These are phyloP conservation scores for Rubia yunnanensis DNA, from an alignment of 257 asterid species.

Conservation along the genomic window DNA sequence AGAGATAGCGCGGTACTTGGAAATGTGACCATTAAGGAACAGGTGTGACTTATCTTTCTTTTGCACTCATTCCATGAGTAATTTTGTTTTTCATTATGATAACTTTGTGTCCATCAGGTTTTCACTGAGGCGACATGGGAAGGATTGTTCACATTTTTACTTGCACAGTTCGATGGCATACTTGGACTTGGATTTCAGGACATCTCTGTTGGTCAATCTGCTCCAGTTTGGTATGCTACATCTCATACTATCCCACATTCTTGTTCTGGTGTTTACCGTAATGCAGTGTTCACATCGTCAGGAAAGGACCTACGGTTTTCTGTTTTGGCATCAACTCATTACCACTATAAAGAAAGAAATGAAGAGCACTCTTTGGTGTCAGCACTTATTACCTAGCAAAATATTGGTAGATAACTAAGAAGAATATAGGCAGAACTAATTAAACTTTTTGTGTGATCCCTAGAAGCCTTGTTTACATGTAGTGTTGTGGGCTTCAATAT, in stretches of 20 bases:
- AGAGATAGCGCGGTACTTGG: slow-evolving; percentile 23
- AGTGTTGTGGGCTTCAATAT: not conserved
- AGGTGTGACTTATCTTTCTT: slow-evolving; percentile 15
- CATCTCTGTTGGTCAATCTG: slow-evolving; percentile 8
- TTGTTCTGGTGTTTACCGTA: not conserved
- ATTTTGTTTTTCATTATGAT: not conserved
- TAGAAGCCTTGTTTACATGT: not conserved
- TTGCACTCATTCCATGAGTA: not conserved
- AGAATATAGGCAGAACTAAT: not conserved
- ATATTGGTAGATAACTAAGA: not conserved
- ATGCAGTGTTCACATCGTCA: no score
- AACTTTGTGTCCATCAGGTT: slow-evolving; percentile 12
- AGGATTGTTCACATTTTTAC: slow-evolving; percentile 19
- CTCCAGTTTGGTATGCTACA: slow-evolving; percentile 27
- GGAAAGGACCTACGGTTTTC: no score
- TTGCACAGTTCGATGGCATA: slow-evolving; percentile 28
- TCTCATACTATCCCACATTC: not conserved
- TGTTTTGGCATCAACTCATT: no score
- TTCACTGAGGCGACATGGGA: slow-evolving; percentile 29
- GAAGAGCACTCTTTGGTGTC: no score
- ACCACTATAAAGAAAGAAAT: no score
- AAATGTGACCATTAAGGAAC: slow-evolving; percentile 14
- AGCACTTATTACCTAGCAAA: not conserved
- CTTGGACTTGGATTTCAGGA: slow-evolving; percentile 37
- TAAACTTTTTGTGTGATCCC: not conserved